Conservation (phyloP, 1,139 yeast genomes). For the Suzukiozyma palmioleophila region DNA sequence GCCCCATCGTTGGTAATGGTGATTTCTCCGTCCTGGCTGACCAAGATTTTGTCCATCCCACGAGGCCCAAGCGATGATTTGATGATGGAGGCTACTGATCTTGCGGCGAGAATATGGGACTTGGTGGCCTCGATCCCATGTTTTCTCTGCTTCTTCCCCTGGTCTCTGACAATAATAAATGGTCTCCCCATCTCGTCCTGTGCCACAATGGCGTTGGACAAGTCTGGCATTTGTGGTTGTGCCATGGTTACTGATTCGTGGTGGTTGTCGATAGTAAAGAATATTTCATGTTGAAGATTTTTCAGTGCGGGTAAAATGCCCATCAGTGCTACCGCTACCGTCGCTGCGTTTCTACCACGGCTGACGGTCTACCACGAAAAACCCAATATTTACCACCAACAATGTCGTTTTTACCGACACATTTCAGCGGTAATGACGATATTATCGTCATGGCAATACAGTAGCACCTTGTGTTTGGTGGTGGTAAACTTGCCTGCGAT, state of each 20-base stretch:
- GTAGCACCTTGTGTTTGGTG: no score
- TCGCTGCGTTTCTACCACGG: neutral
- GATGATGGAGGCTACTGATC: slow-evolving; percentile 90
- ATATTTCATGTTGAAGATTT: neutral
- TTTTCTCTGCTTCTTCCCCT: slow-evolving; percentile 86
- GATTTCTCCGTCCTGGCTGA: slow-evolving; percentile 93
- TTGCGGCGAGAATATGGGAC: slow-evolving; percentile 91
- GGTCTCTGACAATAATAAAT: slow-evolving; percentile 94
- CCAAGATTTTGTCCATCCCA: slow-evolving; percentile 94
- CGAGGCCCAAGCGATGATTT: slow-evolving; percentile 95
- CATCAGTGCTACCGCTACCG: neutral
- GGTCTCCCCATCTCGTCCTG: slow-evolving; percentile 99
- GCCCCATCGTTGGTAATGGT: slow-evolving; percentile 99
- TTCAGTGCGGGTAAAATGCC: neutral
- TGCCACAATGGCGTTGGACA: slow-evolving; percentile 97
- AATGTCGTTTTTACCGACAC: neutral
- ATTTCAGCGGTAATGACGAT: neutral
- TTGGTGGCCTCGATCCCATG: slow-evolving; percentile 96
- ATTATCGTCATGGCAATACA: no score
- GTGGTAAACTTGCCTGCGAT: no score
- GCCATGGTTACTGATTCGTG: slow-evolving; percentile 10
- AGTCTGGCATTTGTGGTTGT: slow-evolving; percentile 67
- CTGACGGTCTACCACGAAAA: no score
- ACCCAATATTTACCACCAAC: no score
- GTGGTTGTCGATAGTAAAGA: slow-evolving; percentile 3